Evolutionary conservation across 768 basidiomycete genomes (phyloP), one percentile per base, ranked within the genome.

Genomic region (Suillus alpinus): DNA sequence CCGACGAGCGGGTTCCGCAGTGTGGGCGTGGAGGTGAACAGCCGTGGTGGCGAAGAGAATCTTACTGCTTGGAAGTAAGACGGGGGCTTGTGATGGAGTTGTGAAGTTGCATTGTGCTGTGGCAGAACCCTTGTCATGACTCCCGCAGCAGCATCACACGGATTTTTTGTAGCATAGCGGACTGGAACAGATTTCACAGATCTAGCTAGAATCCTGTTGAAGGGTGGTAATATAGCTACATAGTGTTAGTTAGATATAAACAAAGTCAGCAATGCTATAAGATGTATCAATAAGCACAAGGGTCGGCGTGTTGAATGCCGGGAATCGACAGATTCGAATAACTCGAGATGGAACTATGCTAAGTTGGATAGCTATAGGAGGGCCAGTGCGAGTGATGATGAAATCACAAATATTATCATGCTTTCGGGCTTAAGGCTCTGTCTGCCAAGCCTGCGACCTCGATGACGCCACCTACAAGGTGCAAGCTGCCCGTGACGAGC

Each of bases 401-500:
- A 59, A 12, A n/a, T 52, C 31, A 59, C 14, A 12, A 23, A 39
- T 57, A 58, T 31, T 13, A 8, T 37, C 37, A 39, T 57, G 29
- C 32, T 40, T 57, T 57, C 3, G 32, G 32, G 20, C 49, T 57
- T 26, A 56, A 23, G 12, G 58, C 49, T 58, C 26, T 40, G 37
- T 57, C 52, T 59, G 53, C 83, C 43, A 98, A 72, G 23, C 86
- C 89, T 18, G 94, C 91, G 14, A 92, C 94, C 70, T 98, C 96
- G 58, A 98, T 89, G 13, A 95, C 79, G 2, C 97, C 97, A 20
- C 97, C 97, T 7, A 98, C 87, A 16, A 99, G 82, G 75, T 95
- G 95, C 63, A 99, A 72, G 73, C 94, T 97, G 4, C 97, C 97
- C 3, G 94, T 83, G 6, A 96, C 94, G 16, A 99, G 79, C n/a